A percentile compares a stretch with the other conserved stretches of the same genome.
phyloP scores from a whole-genome alignment of 345 rosid genomes.

The Sisymbrium irio region DNA sequence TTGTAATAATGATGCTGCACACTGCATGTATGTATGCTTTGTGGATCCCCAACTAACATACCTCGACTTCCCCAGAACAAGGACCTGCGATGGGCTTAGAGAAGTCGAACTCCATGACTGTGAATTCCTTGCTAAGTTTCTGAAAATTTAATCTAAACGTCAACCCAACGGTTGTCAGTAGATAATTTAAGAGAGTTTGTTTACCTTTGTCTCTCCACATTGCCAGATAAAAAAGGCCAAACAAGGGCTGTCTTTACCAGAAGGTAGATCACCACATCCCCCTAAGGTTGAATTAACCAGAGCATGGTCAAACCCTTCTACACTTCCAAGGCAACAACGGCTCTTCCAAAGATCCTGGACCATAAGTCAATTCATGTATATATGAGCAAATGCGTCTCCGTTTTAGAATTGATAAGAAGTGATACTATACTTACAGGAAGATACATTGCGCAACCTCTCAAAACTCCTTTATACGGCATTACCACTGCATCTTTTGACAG shows the following conservation, averaged over 20 bases:
- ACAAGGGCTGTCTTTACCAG: slow-evolving; percentile 60
- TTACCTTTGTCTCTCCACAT: slow-evolving; percentile 81
- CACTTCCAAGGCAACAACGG: slow-evolving; percentile 55
- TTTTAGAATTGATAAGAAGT: not conserved
- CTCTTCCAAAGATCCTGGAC: slow-evolving; percentile 85
- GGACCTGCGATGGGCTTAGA: slow-evolving; percentile 55
- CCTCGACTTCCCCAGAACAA: slow-evolving; percentile 64
- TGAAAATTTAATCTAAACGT: slow-evolving; percentile 26
- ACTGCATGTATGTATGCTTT: slow-evolving; percentile 1
- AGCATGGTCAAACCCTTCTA: slow-evolving; percentile 90
- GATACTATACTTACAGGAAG: slow-evolving; percentile 62
- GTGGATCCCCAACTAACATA: slow-evolving; percentile 24
- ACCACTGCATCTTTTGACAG: slow-evolving; percentile 60
- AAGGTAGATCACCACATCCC: slow-evolving; percentile 69
- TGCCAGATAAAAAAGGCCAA: slow-evolving; percentile 81
- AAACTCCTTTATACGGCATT: slow-evolving; percentile 75
- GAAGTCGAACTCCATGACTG: slow-evolving; percentile 74
- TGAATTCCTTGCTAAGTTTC: slow-evolving; percentile 67
- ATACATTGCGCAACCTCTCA: slow-evolving; percentile 83
- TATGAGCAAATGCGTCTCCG: not conserved
- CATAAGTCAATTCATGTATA: slow-evolving; percentile 1
- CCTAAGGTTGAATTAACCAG: slow-evolving; percentile 74
- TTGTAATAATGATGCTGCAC: not conserved
- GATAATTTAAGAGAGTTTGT: not conserved
- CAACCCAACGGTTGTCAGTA: not conserved